A percentile compares a stretch with the other conserved stretches of the same genome.
Conservation (phyloP, 192 early-diverging fungal genomes). For the Coemansia sp. region DNA sequence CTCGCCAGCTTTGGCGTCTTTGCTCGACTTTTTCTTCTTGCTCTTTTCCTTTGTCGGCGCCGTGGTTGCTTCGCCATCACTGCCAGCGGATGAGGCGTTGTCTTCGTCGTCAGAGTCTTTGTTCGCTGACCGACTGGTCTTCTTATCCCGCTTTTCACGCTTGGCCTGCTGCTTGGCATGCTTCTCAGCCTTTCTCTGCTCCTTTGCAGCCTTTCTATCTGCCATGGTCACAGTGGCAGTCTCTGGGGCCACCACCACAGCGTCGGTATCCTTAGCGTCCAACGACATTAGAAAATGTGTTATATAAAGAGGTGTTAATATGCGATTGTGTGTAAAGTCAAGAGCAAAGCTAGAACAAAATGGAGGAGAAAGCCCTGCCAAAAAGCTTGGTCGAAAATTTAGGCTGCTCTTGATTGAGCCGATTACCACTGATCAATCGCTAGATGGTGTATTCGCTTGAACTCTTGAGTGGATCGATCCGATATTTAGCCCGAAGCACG, state of each 20-base stretch:
- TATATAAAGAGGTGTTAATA: not conserved
- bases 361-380: not conserved
- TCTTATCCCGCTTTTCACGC: conserved; percentile 8
- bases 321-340: not conserved
- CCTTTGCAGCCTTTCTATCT: conserved; percentile 11
- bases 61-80: conserved; percentile 43
- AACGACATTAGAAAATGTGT: conserved; percentile 1
- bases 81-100: not conserved
- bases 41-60: conserved; percentile 40
- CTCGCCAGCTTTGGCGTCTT: conserved; percentile 41
- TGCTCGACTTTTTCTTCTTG: conserved; percentile 45
- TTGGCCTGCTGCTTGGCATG: conserved; percentile 48
- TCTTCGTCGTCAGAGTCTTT: conserved; percentile 21
- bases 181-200: conserved; percentile 28
- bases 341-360: conserved; percentile 4
- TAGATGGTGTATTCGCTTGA: not conserved
- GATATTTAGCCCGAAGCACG: conserved; percentile 23
- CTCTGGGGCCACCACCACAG: not conserved
- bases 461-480: not conserved
- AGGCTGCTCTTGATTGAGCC: conserved; percentile 1
- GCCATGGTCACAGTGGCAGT: not conserved
- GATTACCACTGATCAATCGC: not conserved
- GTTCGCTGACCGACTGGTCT: not conserved
- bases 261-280: conserved; percentile 5
- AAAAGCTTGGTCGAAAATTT: conserved; percentile 13